phyloP scores from a whole-genome alignment of 2,329 filamentous ascomycete species.

The Diplodia mutila region DNA sequence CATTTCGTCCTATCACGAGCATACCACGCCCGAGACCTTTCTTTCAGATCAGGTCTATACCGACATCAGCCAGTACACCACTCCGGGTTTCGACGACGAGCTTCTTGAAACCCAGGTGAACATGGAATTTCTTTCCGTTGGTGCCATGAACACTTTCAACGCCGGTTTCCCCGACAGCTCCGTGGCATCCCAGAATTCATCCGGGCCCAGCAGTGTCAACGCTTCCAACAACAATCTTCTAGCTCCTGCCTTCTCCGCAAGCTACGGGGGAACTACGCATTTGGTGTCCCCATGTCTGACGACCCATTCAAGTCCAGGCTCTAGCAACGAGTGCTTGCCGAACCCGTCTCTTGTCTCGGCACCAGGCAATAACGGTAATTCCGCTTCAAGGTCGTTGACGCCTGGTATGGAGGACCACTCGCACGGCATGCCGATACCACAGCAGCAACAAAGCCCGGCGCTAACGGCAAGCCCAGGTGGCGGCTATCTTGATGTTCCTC shows the following conservation, averaged over 20 bases:
- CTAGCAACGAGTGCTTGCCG: conserved; percentile 25
- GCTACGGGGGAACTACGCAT: conserved; percentile 35
- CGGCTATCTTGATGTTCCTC: conserved; percentile 34
- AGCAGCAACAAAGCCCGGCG: conserved; percentile 43
- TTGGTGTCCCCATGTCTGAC: conserved; percentile 42
- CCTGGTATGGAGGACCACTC: background rate
- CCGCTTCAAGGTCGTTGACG: conserved; percentile 1
- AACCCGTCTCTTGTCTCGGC: conserved; percentile 16
- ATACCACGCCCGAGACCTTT: conserved; percentile 44
- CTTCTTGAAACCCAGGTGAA: conserved; percentile 1
- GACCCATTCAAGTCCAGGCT: conserved; percentile 42
- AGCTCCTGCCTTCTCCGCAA: conserved; percentile 4
- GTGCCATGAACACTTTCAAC: conserved; percentile 6
- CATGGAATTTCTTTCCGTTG: conserved; percentile 3
- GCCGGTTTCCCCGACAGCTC: conserved; percentile 2
- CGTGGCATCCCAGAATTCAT: conserved; percentile 2
- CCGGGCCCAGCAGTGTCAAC: conserved; percentile 6
- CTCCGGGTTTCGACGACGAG: conserved; percentile 33
- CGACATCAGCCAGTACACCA: conserved; percentile 39
- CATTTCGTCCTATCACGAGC: conserved; percentile 39
- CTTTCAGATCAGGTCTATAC: conserved; percentile 40
- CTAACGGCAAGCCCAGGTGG: conserved; percentile 43
- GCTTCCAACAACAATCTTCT: conserved; percentile 16
- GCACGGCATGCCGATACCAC: background rate
- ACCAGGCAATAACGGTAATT: background rate